phyloP scores from a whole-genome alignment of 345 rosid genomes.

The Populus tremula region DNA sequence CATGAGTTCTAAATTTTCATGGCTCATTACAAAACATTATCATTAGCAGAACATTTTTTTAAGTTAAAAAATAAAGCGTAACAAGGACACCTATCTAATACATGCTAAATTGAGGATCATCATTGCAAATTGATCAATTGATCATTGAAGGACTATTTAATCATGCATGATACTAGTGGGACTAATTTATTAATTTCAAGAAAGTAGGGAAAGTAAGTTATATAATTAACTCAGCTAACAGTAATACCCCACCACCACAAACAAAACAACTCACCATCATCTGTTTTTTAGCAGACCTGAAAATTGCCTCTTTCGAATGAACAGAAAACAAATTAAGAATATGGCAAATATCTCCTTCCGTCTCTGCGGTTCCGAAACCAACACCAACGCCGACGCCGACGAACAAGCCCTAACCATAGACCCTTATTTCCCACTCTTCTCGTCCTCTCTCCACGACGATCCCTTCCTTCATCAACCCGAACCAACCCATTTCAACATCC shows the following conservation, averaged over 20 bases:
- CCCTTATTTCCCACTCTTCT: conserved; percentile 30
- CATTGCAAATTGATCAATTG: too few species aligned
- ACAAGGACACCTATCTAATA: too few species aligned
- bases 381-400: conserved; percentile 23
- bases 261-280: background rate
- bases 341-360: conserved; percentile 50
- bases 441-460: conserved; percentile 15
- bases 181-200: background rate
- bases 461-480: background rate
- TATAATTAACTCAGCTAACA: background rate
- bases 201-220: background rate
- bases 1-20: too few species aligned
- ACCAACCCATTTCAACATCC: background rate
- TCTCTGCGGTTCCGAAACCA: conserved; percentile 23
- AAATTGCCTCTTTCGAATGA: background rate
- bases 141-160: background rate
- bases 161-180: background rate
- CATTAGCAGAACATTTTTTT: too few species aligned
- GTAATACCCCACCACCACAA: background rate
- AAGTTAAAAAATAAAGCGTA: too few species aligned
- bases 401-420: conserved; percentile 28
- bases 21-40: too few species aligned
- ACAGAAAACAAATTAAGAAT: background rate
- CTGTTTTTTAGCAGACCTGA: background rate
- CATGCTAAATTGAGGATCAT: too few species aligned